These are phyloP conservation scores for Ceratobasidium sp. DNA, from an alignment of 1,284 basidiomycete species.

Conservation along the genomic window DNA sequence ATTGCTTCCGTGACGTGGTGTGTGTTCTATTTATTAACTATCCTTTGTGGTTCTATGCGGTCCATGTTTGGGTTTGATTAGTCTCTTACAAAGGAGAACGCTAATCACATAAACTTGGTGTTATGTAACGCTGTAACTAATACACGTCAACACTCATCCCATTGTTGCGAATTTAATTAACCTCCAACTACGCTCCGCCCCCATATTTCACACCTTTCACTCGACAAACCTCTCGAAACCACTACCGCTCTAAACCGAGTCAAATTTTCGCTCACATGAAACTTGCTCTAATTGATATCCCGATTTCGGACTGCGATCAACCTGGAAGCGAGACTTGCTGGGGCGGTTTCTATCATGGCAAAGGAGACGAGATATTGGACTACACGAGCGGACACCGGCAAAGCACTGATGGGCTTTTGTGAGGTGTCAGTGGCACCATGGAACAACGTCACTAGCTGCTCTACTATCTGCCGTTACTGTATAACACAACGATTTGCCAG, in stretches of 20 bases:
- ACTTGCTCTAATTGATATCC: background rate
- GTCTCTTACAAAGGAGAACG: conserved; percentile 25
- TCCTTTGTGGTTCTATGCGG: conserved; percentile 27
- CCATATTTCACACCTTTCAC: background rate
- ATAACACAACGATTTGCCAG: too few species aligned
- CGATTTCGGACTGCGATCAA: conserved; percentile 22
- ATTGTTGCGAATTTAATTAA: conserved; percentile 8
- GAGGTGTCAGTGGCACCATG: too few species aligned
- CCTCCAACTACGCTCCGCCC: background rate
- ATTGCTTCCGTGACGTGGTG: background rate
- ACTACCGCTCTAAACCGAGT: background rate
- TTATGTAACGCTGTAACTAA: background rate
- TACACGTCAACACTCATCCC: conserved; percentile 15
- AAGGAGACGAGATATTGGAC: background rate
- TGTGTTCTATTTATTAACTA: background rate
- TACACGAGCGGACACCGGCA: background rate
- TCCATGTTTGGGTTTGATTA: conserved; percentile 18
- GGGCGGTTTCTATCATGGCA: background rate
- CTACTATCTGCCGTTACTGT: too few species aligned
- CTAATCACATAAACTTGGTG: conserved; percentile 2
- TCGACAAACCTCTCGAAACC: conserved; percentile 13
- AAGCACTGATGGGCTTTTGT: background rate
- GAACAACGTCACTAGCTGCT: too few species aligned
- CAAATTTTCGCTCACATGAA: conserved; percentile 10
- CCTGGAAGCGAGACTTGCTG: background rate